Evolutionary conservation across 208 protist genomes (phyloP).

Genomic region (Leishmania mexicana): DNA sequence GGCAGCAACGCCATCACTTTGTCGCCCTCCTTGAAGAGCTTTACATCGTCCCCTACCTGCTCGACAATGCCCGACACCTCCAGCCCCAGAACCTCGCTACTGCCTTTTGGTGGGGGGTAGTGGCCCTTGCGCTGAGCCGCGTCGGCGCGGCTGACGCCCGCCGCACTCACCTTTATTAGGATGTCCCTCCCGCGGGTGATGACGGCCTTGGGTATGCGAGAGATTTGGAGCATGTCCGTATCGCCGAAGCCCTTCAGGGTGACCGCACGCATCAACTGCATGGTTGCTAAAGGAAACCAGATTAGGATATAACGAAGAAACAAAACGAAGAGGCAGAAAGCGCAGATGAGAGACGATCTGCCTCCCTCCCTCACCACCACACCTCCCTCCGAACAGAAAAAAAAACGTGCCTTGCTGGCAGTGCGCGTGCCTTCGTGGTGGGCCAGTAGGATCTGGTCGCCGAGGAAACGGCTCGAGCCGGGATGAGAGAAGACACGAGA

Average conservation of each 20-base stretch:
- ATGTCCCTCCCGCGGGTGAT: slow-evolving; percentile 52
- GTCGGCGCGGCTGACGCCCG: slow-evolving; percentile 91
- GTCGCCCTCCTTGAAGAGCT: slow-evolving; percentile 79
- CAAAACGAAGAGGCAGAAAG: not conserved
- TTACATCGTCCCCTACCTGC: slow-evolving; percentile 61
- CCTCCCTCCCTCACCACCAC: not conserved
- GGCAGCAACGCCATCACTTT: slow-evolving; percentile 85
- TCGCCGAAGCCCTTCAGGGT: slow-evolving; percentile 79
- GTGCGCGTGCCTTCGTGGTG: not conserved
- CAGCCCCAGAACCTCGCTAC: slow-evolving; percentile 83
- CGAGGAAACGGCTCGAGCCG: not conserved
- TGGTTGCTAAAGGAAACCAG: slow-evolving; percentile 7
- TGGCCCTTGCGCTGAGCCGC: slow-evolving; percentile 76
- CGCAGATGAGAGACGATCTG: no score
- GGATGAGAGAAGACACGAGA: not conserved
- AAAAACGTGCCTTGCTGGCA: not conserved
- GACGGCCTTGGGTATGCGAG: slow-evolving; percentile 41
- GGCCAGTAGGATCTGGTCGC: not conserved
- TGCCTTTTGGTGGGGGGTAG: slow-evolving; percentile 87
- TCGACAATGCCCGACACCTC: slow-evolving; percentile 91
- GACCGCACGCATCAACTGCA: slow-evolving; percentile 81
- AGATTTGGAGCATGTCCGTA: slow-evolving; percentile 60
- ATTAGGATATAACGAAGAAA: not conserved
- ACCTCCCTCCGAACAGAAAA: not conserved
- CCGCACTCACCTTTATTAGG: slow-evolving; percentile 87